Evolutionary conservation across 305 asterid species (phyloP), one percentile per base, ranked within the genome.

Genomic region (Plantago coronopus): DNA sequence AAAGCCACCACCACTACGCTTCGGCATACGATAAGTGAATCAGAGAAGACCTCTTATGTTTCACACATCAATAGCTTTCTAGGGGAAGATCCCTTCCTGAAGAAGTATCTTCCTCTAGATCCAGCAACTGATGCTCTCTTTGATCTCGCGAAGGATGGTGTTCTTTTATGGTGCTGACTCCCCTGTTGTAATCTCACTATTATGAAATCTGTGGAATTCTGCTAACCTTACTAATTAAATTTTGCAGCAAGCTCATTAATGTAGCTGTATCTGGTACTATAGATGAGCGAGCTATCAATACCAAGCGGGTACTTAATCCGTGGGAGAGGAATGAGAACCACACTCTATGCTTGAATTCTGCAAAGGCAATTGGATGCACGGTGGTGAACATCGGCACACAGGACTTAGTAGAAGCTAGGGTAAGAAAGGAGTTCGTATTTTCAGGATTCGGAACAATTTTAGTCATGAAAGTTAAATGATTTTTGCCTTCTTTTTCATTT

Each of bases 311-410:
- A 56, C 69, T 91, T 40, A 88, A 89, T 74, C 96, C 94, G 1
- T 89, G 98, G 98, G 97, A 91, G 67, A 81, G 87, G 65, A 88
- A 88, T 54, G 96, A 91, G 68, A 91, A 88, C 61, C 98, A 91
- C 71, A 91, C 93, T 15, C 80, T 88, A 46, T 88, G 96, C 75
- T 91, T 91, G 64, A 91, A 88, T 75, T 91, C 98, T 19, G 98
- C 98, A 25, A 91, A 86, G 84, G 98, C 98, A 42, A 91, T 88
- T 49, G 98, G 98, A 60, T 88, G 96, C 79, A 86, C 96, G 17
- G 98, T 91, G 61, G 98, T 91, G 40, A 91, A 88, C 62, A 88
- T 88, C 71, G 98, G 98, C 69, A 88, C 97, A 12, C 97, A 91
- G 67, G 98, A 91, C 65, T 78, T 91, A 22, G 81, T 84, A 50